Conservation (phyloP, 1,284 basidiomycete genomes). For the Austroboletus niveus region DNA sequence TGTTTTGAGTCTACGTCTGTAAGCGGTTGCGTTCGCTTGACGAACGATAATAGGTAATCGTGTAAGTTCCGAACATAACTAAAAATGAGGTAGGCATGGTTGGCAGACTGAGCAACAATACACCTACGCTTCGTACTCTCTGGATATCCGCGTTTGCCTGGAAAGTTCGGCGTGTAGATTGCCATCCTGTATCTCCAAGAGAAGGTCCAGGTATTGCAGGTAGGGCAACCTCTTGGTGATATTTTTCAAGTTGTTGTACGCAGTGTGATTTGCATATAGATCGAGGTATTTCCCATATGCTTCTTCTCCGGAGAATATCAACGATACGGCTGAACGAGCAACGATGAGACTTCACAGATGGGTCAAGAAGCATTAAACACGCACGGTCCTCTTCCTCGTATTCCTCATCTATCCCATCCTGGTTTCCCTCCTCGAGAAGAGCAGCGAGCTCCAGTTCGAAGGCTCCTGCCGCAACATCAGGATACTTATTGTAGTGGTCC, state of each 20-base stretch:
- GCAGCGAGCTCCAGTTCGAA: constrained; percentile 81
- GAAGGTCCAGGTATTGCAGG: constrained; percentile 87
- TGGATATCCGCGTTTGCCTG: constrained; percentile 67
- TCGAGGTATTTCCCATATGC: constrained; percentile 94
- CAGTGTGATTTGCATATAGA: constrained; percentile 84
- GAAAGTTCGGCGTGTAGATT: constrained; percentile 70
- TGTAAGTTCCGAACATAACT: constrained; percentile 86
- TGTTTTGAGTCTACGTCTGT: constrained; percentile 77
- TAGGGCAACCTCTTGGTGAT: constrained; percentile 81
- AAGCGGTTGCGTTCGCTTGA: constrained; percentile 85
- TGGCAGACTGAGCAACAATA: neutral
- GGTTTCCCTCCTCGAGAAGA: constrained; percentile 71
- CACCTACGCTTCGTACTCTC: constrained; percentile 81
- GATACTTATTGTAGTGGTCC: constrained; percentile 95
- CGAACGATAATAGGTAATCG: constrained; percentile 83
- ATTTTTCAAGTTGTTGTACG: constrained; percentile 88
- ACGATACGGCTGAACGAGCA: constrained; percentile 65
- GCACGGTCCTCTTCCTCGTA: constrained; percentile 77
- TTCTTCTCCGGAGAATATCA: constrained; percentile 95
- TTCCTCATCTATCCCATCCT: constrained; percentile 69
- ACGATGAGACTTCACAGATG: constrained; percentile 9
- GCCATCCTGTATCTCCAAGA: constrained; percentile 58
- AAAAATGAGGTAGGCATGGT: constrained; percentile 11
- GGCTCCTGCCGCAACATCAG: constrained; percentile 77
- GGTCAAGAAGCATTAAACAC: constrained; percentile 30